A percentile compares a stretch with the other conserved stretches of the same genome.
These are phyloP conservation scores for Pythium pyrilobum DNA, from an alignment of 352 stramenopile species.

Conservation along the genomic window DNA sequence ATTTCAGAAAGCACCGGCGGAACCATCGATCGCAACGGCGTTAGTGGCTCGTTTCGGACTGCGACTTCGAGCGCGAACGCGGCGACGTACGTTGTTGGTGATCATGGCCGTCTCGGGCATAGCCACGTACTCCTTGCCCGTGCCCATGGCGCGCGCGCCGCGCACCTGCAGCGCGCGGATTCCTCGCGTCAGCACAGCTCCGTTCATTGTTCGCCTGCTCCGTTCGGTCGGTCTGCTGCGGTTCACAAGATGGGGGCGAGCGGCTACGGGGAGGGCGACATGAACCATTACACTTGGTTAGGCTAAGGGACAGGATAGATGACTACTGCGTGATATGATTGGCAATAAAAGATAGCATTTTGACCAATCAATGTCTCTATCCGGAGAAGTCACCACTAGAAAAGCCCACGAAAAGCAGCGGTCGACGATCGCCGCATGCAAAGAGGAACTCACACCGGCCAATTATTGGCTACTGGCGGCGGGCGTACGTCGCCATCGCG, in stretches of 20 bases:
- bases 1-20: background rate
- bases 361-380: conserved; percentile 20
- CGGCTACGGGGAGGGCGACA: conserved; percentile 13
- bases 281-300: background rate
- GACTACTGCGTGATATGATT: conserved; percentile 7
- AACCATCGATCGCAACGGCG: background rate
- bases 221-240: conserved; percentile 6
- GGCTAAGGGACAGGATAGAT: conserved; percentile 1
- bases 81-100: conserved; percentile 70
- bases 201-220: conserved; percentile 27
- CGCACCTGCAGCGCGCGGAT: conserved; percentile 32
- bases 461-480: conserved; percentile 20
- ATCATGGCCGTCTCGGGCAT: conserved; percentile 87
- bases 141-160: conserved; percentile 45
- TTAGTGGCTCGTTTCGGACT: no score
- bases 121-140: conserved; percentile 49
- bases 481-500: conserved; percentile 41
- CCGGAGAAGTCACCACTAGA: conserved; percentile 18
- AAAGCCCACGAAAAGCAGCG: no score
- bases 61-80: background rate
- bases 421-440: no score
- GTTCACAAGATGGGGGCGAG: conserved; percentile 21
- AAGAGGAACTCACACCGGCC: no score
- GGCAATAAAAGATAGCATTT: conserved; percentile 6
- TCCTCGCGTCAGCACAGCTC: conserved; percentile 24